Conservation (phyloP, 257 asterid species). For the Solanum phureja region DNA sequence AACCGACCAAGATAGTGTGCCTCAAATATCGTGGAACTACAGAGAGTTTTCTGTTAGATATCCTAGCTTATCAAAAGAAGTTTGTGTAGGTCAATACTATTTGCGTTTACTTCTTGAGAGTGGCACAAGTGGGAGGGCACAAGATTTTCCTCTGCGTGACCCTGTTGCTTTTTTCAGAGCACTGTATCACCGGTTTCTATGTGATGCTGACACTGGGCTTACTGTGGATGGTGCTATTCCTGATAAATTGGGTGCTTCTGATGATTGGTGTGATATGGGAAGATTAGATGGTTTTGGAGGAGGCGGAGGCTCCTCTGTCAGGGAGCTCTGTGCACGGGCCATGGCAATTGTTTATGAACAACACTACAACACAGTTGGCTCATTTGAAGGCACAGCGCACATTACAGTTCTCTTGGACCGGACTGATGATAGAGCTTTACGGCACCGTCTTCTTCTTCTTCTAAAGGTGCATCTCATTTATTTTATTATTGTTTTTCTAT, state of each 20-base stretch:
- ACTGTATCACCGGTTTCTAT: conserved; percentile 87
- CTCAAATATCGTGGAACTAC: conserved; percentile 97
- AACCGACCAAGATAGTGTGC: conserved; percentile 48
- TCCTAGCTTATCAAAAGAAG: conserved; percentile 96
- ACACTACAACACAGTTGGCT: conserved; percentile 63
- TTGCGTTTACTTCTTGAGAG: conserved; percentile 93
- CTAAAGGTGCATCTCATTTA: conserved; percentile 48
- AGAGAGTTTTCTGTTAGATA: conserved; percentile 85
- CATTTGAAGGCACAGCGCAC: conserved; percentile 98
- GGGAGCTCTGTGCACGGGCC: conserved; percentile 99
- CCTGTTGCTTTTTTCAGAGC: conserved; percentile 97
- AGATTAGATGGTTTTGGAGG: conserved; percentile 99
- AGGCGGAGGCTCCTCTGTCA: conserved; percentile 95
- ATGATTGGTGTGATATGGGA: conserved; percentile 99
- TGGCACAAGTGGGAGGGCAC: conserved; percentile 70
- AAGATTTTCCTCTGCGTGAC: conserved; percentile 93
- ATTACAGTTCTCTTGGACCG: conserved; percentile 91
- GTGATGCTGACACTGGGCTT: conserved; percentile 97
- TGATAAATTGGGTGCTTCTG: conserved; percentile 96
- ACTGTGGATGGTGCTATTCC: conserved; percentile 96
- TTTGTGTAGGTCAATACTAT: conserved; percentile 98
- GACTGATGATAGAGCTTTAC: conserved; percentile 93
- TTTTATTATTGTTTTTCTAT: background rate
- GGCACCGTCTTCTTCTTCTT: conserved; percentile 98
- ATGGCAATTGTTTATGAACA: conserved; percentile 98